Evolutionary conservation across 2,329 filamentous ascomycete genomes (phyloP).

Genomic region (Tolypocladium cylindrosporum): DNA sequence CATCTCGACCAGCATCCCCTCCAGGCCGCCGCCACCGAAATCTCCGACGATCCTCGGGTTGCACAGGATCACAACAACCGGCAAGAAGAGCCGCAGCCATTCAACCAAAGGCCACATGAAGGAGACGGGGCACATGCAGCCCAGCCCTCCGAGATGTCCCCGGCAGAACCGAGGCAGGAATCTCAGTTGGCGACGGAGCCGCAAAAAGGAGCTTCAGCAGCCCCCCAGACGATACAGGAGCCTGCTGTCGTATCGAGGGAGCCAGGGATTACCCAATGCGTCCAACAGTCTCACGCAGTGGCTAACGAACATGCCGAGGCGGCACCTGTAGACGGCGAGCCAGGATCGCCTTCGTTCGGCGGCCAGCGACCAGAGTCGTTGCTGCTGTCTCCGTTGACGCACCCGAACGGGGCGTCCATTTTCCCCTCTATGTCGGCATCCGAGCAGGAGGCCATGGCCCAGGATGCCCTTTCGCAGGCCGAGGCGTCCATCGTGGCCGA

Average conservation of each 20-base stretch:
- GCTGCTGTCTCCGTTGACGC: slow-evolving; percentile 20
- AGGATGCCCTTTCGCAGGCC: slow-evolving; percentile 24
- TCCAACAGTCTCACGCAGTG: background rate
- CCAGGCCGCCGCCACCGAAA: background rate
- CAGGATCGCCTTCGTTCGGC: background rate
- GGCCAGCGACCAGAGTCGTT: slow-evolving; percentile 10
- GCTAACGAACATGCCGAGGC: background rate
- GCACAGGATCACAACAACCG: background rate
- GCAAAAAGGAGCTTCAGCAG: background rate
- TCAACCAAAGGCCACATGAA: background rate
- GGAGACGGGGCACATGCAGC: background rate
- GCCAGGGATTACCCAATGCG: background rate
- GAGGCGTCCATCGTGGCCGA: slow-evolving; percentile 26
- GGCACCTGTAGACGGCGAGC: background rate
- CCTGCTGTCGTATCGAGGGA: background rate
- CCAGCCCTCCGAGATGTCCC: background rate
- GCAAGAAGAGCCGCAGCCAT: background rate
- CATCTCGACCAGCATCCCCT: background rate
- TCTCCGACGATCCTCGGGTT: background rate
- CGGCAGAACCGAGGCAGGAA: background rate
- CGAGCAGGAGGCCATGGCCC: slow-evolving; percentile 25
- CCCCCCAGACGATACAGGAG: background rate
- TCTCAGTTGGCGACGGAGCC: background rate
- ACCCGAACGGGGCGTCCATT: slow-evolving; percentile 26
- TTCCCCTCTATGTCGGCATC: slow-evolving; percentile 23